These are phyloP conservation scores for Colletotrichum camelliae DNA, from an alignment of 2,329 filamentous ascomycete genomes.

Conservation along the genomic window DNA sequence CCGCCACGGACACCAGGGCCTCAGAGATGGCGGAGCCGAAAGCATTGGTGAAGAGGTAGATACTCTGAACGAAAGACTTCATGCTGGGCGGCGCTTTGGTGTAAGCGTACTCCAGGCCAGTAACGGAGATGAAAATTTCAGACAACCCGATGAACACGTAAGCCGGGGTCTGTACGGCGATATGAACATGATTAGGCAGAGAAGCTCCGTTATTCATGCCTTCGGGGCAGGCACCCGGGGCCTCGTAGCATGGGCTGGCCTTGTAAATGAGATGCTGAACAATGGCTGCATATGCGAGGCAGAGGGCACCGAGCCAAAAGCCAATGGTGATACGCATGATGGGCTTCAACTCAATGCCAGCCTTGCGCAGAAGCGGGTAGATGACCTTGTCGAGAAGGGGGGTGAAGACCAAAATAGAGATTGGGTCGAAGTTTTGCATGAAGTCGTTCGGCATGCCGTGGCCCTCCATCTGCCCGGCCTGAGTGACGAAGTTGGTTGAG, in stretches of 20 bases:
- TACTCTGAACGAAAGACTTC: slow-evolving; percentile 64
- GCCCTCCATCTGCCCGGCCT: slow-evolving; percentile 61
- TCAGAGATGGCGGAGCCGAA: slow-evolving; percentile 65
- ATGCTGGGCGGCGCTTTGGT: slow-evolving; percentile 75
- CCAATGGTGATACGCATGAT: slow-evolving; percentile 71
- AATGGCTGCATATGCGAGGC: slow-evolving; percentile 64
- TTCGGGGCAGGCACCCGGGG: slow-evolving; percentile 40
- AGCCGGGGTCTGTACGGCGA: slow-evolving; percentile 59
- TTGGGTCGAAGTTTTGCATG: slow-evolving; percentile 71
- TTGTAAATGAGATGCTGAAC: slow-evolving; percentile 67
- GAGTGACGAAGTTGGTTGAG: slow-evolving; percentile 70
- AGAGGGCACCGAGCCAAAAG: slow-evolving; percentile 58
- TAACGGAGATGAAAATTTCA: slow-evolving; percentile 71
- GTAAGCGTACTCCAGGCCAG: slow-evolving; percentile 75
- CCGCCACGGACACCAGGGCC: slow-evolving; percentile 45
- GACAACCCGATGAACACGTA: slow-evolving; percentile 63
- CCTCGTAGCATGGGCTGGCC: slow-evolving; percentile 54
- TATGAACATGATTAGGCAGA: slow-evolving; percentile 52
- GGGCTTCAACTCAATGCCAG: slow-evolving; percentile 65
- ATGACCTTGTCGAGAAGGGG: slow-evolving; percentile 43
- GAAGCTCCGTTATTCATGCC: slow-evolving; percentile 34
- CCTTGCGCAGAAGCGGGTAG: slow-evolving; percentile 65
- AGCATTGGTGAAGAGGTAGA: slow-evolving; percentile 67
- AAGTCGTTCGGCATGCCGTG: slow-evolving; percentile 74
- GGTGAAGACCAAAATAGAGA: slow-evolving; percentile 71